Percentiles rank a stretch among this genome's conserved stretches.
These are phyloP conservation scores for Kingdonia uniflora DNA, from an alignment of 164 flowering plant genomes.

Conservation along the genomic window DNA sequence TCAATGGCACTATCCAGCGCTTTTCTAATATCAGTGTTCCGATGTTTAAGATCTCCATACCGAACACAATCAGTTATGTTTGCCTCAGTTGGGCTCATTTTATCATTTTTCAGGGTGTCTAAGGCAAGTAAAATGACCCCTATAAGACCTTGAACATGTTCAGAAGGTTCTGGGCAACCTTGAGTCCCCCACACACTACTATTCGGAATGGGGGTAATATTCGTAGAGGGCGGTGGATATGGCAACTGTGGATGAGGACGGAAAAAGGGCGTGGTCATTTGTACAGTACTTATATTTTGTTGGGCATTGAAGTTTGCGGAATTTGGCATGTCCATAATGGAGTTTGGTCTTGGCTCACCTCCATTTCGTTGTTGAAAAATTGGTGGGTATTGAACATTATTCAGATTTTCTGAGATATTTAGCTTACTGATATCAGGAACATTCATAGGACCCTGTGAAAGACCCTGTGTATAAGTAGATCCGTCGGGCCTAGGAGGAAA, in stretches of 20 bases:
- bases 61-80: conserved; percentile 69
- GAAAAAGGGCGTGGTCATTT: conserved; percentile 10
- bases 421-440: conserved; percentile 45
- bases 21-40: conserved; percentile 51
- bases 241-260: conserved; percentile 24
- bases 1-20: conserved; percentile 61
- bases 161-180: conserved; percentile 41
- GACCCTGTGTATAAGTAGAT: conserved; percentile 21
- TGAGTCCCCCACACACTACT: conserved; percentile 33
- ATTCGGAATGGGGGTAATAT: conserved; percentile 15
- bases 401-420: conserved; percentile 28
- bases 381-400: conserved; percentile 15
- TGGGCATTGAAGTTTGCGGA: conserved; percentile 16
- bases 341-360: conserved; percentile 19
- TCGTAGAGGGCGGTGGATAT: conserved; percentile 24
- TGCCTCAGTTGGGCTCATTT: conserved; percentile 65
- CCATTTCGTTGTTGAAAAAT: conserved; percentile 25
- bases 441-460: conserved; percentile 19
- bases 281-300: conserved; percentile 21
- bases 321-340: conserved; percentile 15
- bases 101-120: conserved; percentile 59
- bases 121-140: conserved; percentile 64
- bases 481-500: conserved; percentile 32
- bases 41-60: conserved; percentile 48
- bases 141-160: conserved; percentile 35